Conservation (phyloP, 208 protist genomes). For the Acanthamoeba castellanii region DNA sequence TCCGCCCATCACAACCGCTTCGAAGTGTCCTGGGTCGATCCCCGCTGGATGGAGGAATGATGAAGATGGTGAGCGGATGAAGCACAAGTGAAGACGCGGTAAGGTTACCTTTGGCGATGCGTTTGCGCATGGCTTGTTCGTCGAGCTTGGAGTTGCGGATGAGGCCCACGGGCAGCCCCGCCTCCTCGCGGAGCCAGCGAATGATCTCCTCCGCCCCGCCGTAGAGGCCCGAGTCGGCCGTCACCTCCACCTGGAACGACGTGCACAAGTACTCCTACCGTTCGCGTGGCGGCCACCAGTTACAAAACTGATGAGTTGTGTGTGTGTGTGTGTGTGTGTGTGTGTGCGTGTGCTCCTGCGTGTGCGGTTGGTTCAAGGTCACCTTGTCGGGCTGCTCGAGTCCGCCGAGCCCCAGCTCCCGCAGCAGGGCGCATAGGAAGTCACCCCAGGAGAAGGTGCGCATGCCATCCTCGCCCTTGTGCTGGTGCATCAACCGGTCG, state of each 20-base stretch:
- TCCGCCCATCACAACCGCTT: constrained; percentile 48
- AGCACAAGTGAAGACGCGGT: no score
- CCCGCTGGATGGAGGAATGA: not conserved
- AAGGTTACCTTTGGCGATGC: constrained; percentile 54
- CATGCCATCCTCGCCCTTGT: not conserved
- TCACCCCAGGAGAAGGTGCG: not conserved
- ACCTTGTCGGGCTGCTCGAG: not conserved
- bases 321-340: not conserved
- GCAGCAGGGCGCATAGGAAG: not conserved
- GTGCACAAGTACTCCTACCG: not conserved
- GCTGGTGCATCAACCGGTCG: constrained; percentile 3
- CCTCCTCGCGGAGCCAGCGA: constrained; percentile 16
- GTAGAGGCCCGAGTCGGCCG: constrained; percentile 36
- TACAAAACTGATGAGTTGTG: not conserved
- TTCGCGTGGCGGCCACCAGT: not conserved
- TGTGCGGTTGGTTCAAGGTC: no score
- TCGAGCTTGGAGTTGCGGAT: constrained; percentile 43
- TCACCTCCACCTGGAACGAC: not conserved
- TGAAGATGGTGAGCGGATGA: not conserved
- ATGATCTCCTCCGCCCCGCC: constrained; percentile 28
- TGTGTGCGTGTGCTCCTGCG: not conserved
- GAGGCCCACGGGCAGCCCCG: not conserved
- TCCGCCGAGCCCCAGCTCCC: not conserved
- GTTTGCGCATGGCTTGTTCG: constrained; percentile 25
- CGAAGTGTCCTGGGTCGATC: constrained; percentile 2